phyloP scores from a whole-genome alignment of 2,329 filamentous ascomycete genomes.

The Fonsecaea multimorphosa region DNA sequence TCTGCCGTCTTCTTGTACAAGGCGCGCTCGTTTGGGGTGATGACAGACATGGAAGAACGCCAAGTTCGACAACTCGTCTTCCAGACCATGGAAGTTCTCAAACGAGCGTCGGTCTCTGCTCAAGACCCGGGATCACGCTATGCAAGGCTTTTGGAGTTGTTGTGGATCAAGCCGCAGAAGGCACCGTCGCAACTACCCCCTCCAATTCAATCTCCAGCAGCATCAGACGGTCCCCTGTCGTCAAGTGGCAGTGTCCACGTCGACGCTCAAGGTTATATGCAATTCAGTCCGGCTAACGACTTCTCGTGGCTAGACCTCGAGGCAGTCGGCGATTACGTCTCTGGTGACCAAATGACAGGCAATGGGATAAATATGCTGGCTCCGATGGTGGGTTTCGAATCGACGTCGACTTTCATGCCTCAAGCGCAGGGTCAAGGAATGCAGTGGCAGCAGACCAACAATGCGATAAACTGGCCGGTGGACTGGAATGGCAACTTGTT shows the following conservation, averaged over 20 bases:
- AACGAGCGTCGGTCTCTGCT: conserved; percentile 62
- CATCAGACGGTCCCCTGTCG: conserved; percentile 44
- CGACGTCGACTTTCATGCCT: conserved; percentile 29
- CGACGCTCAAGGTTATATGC: conserved; percentile 43
- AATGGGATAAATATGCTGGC: conserved; percentile 30
- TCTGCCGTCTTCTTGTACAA: conserved; percentile 71
- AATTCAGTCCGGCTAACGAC: conserved; percentile 58
- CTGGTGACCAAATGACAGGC: conserved; percentile 47
- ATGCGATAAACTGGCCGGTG: conserved; percentile 45
- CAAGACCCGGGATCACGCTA: conserved; percentile 68
- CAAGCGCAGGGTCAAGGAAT: conserved; percentile 29
- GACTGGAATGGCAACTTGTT: conserved; percentile 45
- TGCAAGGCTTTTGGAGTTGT: conserved; percentile 63
- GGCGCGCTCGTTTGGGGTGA: conserved; percentile 65
- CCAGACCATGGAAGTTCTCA: conserved; percentile 65
- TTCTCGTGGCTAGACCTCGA: conserved; percentile 69
- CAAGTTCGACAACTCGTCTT: conserved; percentile 64
- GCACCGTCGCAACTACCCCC: conserved; percentile 31
- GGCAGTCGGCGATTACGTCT: conserved; percentile 64
- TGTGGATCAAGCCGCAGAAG: conserved; percentile 58
- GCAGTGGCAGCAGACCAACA: conserved; percentile 46
- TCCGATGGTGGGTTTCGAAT: conserved; percentile 33
- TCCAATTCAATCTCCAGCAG: conserved; percentile 38
- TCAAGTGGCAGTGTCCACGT: conserved; percentile 37
- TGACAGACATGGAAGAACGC: conserved; percentile 61